Evolutionary conservation across 352 stramenopile species (phyloP), one percentile per base, ranked within the genome.

Genomic region (Globisporangium irregulare): DNA sequence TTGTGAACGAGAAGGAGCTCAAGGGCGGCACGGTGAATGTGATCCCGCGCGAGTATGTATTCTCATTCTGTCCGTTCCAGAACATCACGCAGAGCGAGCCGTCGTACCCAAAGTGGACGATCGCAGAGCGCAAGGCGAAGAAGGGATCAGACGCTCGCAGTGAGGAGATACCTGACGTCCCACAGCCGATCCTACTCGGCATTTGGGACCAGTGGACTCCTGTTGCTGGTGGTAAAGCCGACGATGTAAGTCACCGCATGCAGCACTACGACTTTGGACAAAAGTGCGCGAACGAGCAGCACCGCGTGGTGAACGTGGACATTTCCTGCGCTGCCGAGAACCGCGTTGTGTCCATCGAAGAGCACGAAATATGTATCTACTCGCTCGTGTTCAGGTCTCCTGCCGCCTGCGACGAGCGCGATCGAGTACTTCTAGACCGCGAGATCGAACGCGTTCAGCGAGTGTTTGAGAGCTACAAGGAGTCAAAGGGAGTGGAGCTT

Each of bases 301-400:
- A 89, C 58, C 85, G 93, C 51, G 66, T 77, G 12, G 88, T 89
- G 9, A 74, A 83, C 15, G 90, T 97, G 2, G 69, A 85, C 20
- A 70, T 98, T 5, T 80, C 75, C 22, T 98, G 94, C 71, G 91
- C 90, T 14, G 55, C 66, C 12, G 71, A 73, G 10, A 95, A 92
- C 62, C 87, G 82, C 53, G 68, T 98, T 1, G 14, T 95, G n/a
- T 86, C 80, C 9, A 84, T 97, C 7, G 87, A 98, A 59, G 94
- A 98, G 74, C 82, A 86, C 32, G 80, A 95, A 61, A 98, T 95
- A 70, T 98, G 94, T 67, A 69, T 87, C 36, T 98, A 98, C 73
- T 78, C 86, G 15, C 79, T 98, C 59, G 68, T 63, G 54, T 96
- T 98, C 62, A 87, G 76, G 61, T 90, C 85, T 0, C 82, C 85